Conservation (phyloP, 164 flowering plant species). For the Warburgia ugandensis region DNA sequence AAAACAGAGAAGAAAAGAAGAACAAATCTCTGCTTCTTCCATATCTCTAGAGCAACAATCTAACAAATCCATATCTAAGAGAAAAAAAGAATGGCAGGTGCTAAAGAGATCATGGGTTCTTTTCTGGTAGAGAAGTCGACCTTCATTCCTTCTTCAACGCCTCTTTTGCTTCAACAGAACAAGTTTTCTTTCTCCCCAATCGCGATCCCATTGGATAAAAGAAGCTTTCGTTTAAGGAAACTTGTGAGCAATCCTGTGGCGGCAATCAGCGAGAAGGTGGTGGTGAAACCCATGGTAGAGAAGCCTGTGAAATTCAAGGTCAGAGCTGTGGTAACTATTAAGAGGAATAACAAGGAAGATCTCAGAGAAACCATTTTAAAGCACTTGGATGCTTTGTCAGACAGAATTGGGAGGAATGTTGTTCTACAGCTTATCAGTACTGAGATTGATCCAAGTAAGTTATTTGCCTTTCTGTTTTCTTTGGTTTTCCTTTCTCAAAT, state of each 20-base stretch:
- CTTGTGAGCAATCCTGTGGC: conserved; percentile 29
- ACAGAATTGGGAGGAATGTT: conserved; percentile 72
- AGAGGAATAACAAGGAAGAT: conserved; percentile 80
- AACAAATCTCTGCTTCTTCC: background rate
- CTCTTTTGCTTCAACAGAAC: conserved; percentile 15
- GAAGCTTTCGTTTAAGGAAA: conserved; percentile 15
- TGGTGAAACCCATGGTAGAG: conserved; percentile 25
- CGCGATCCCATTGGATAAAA: conserved; percentile 12
- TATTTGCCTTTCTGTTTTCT: background rate
- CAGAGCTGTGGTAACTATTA: conserved; percentile 75
- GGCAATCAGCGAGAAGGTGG: conserved; percentile 65
- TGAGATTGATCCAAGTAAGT: conserved; percentile 76
- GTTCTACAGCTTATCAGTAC: conserved; percentile 66
- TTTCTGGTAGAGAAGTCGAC: conserved; percentile 35
- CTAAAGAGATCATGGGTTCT: conserved; percentile 48
- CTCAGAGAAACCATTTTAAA: conserved; percentile 55
- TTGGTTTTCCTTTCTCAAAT: background rate
- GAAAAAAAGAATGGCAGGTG: conserved; percentile 36
- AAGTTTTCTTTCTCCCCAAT: conserved; percentile 20
- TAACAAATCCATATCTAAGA: background rate
- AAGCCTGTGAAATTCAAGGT: conserved; percentile 65
- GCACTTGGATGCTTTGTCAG: conserved; percentile 72
- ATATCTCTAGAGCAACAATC: background rate
- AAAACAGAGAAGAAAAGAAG: background rate
- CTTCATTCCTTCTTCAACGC: conserved; percentile 27